Evolutionary conservation across 768 basidiomycete genomes (phyloP), one percentile per base, ranked within the genome.

Genomic region (Suillus weaverae): DNA sequence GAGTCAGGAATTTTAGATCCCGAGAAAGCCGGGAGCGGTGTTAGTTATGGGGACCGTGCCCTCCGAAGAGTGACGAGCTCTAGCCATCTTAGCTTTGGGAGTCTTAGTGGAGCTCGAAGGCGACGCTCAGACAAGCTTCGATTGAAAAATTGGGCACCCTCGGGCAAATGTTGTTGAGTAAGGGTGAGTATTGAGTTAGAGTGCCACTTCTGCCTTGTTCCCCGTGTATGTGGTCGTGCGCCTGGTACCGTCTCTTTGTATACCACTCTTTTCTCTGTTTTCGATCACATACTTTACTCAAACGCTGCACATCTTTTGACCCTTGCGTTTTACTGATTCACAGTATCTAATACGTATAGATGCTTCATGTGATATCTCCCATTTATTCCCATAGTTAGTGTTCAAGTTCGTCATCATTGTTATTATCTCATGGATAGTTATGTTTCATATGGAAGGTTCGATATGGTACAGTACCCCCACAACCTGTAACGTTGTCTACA

Each of bases 1-100:
- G 96, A 98, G 77, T 91, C 93, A 18, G 95, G 95, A 33, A 81
- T 83, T 18, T 84, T 98, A 44, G 94, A 98, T 77, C 97, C 97
- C 48, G 96, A 98, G 79, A 91, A 92, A 73, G 87, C 93, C 18
- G 97, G 95, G 1, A 95, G 93, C 66, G 97, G 97, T 26, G 95
- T 99, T 53, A 94, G 92, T 71, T 99, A 97, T 73, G 97, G 97
- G 10, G 97, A 98, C 76, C 85, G 97, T 65, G 92, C 95, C 30
- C 81, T 99, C 38, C 85, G 95, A 63, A 84, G 97, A 71, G 94
- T 98, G 38, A 95, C 90, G 67, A 94, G 92, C 74, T 91, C 91
- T n/a, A 94, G 92, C 71, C 87, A 92, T 63, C 79, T 95, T 70
- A 94, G 92, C 73, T 92, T 94, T 74, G 92, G 91, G 18, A 92